These are phyloP conservation scores for Phaffia rhodozyma DNA, from an alignment of 1,284 basidiomycete genomes.

Conservation along the genomic window DNA sequence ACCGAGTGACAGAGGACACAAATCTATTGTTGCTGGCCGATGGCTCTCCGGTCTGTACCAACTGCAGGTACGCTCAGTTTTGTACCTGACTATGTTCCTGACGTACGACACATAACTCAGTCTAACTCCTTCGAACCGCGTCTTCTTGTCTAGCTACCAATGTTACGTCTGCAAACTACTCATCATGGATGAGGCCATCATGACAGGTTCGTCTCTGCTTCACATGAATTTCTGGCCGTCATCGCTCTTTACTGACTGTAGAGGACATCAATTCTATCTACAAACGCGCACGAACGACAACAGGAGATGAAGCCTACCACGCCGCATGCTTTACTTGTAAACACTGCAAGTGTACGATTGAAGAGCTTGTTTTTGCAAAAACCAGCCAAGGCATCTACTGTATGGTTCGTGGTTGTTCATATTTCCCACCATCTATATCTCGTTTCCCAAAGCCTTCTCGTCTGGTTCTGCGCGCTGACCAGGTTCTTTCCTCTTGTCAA, in stretches of 20 bases:
- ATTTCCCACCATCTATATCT: too few species aligned
- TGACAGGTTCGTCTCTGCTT: conserved; percentile 46
- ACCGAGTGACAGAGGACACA: conserved; percentile 61
- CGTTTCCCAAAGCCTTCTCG: too few species aligned
- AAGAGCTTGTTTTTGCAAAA: conserved; percentile 97
- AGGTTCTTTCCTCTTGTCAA: not conserved
- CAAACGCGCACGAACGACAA: conserved; percentile 7
- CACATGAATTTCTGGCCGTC: not conserved
- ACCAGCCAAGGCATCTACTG: conserved; percentile 98
- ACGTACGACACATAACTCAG: conserved; percentile 18
- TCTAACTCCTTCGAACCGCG: not conserved
- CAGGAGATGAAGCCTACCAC: conserved; percentile 92
- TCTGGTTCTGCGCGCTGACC: not conserved
- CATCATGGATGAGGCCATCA: conserved; percentile 93
- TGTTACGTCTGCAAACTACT: conserved; percentile 84
- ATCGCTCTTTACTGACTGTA: not conserved
- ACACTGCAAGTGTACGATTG: conserved; percentile 84
- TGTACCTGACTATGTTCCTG: conserved; percentile 24
- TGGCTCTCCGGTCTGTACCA: conserved; percentile 89
- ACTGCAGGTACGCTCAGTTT: conserved; percentile 71
- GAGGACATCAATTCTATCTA: not conserved
- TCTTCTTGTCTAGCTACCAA: conserved; percentile 24
- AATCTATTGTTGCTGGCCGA: conserved; percentile 91
- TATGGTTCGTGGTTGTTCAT: conserved; percentile 46
- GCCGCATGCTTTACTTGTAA: conserved; percentile 98